Conservation (phyloP, 2,329 filamentous ascomycete genomes). For the Curvularia hawaiiensis region DNA sequence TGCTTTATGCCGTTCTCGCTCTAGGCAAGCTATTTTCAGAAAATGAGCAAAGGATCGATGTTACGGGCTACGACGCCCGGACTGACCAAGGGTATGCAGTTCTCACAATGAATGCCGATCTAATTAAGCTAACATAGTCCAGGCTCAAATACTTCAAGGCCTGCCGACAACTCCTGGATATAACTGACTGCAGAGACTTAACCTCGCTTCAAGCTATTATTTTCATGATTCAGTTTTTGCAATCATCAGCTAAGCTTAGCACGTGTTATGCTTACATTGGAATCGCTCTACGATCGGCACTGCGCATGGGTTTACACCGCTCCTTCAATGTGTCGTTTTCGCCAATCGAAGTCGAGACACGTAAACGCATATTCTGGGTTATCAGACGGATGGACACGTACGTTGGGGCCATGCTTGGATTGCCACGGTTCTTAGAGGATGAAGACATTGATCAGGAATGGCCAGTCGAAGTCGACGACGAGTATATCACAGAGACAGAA, state of each 20-base stretch:
- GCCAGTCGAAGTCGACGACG: constrained; percentile 55
- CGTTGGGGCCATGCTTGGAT: constrained; percentile 56
- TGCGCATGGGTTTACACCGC: constrained; percentile 59
- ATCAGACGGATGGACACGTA: constrained; percentile 59
- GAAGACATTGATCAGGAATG: constrained; percentile 57
- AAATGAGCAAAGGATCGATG: constrained; percentile 43
- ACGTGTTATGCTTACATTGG: constrained; percentile 60
- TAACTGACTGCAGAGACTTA: constrained; percentile 59
- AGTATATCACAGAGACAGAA: constrained; percentile 56
- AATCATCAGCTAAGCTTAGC: constrained; percentile 58
- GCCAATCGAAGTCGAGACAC: constrained; percentile 55
- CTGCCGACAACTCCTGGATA: constrained; percentile 56
- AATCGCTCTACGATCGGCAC: constrained; percentile 55
- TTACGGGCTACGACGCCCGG: constrained; percentile 51
- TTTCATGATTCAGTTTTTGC: constrained; percentile 60
- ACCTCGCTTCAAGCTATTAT: constrained; percentile 57
- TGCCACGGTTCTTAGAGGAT: constrained; percentile 55
- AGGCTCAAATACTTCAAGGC: constrained; percentile 57
- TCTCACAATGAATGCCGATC: too few relatives aligned
- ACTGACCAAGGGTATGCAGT: constrained; percentile 53
- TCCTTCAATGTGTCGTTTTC: constrained; percentile 53
- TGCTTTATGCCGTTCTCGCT: constrained; percentile 56
- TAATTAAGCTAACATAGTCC: constrained; percentile 19
- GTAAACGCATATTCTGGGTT: constrained; percentile 59
- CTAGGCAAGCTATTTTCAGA: constrained; percentile 55